Conservation (phyloP, 805 yeast species). For the Metschnikowia similis region DNA sequence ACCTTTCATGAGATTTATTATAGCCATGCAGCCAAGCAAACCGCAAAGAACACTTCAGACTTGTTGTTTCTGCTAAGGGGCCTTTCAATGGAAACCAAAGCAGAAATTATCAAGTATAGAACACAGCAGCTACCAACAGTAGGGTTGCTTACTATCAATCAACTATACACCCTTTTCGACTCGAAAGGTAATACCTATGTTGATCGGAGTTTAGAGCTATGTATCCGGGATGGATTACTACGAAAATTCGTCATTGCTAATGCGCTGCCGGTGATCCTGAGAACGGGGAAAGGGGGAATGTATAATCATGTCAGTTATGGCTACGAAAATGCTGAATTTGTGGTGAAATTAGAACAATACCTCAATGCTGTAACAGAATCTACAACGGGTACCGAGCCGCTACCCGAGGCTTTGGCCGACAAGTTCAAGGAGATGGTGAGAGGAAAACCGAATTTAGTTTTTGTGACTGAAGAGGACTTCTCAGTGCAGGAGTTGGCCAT, state of each 20-base stretch:
- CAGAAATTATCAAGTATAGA: slow-evolving; percentile 35
- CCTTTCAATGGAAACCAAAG: slow-evolving; percentile 30
- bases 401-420: slow-evolving; percentile 10
- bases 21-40: slow-evolving; percentile 11
- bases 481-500: slow-evolving; percentile 23
- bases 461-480: slow-evolving; percentile 22
- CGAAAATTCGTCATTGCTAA: slow-evolving; percentile 39
- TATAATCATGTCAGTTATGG: slow-evolving; percentile 33
- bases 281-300: slow-evolving; percentile 24
- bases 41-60: slow-evolving; percentile 19
- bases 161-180: slow-evolving; percentile 46
- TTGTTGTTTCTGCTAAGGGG: slow-evolving; percentile 33
- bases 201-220: slow-evolving; percentile 40
- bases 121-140: slow-evolving; percentile 28
- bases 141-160: slow-evolving; percentile 41
- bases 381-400: slow-evolving; percentile 10
- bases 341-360: slow-evolving; percentile 26
- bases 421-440: slow-evolving; percentile 22
- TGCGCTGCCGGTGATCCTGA: slow-evolving; percentile 43
- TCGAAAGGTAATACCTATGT: slow-evolving; percentile 46
- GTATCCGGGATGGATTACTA: slow-evolving; percentile 33
- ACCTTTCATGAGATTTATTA: slow-evolving; percentile 22
- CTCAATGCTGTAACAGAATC: slow-evolving; percentile 15
- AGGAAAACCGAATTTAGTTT: slow-evolving; percentile 26
- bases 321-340: slow-evolving; percentile 38